Evolutionary conservation across 306 rosid species (phyloP).

Genomic region (Trifolium fragiferum): DNA sequence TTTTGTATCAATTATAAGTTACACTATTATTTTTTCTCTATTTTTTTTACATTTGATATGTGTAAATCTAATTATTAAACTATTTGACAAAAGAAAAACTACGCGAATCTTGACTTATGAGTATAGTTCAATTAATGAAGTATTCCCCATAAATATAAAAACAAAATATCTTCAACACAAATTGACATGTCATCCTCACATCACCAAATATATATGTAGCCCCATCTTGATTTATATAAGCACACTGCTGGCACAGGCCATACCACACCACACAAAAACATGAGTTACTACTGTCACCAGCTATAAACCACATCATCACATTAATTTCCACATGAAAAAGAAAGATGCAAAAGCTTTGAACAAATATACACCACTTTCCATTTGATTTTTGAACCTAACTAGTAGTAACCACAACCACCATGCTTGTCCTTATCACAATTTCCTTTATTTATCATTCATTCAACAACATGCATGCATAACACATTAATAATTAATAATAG

Average conservation of each 20-base stretch:
- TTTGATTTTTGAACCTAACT: slow-evolving; percentile 26
- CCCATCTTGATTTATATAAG: neutral
- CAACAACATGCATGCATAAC: slow-evolving; percentile 8
- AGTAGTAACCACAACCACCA: neutral
- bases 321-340: slow-evolving; percentile 28
- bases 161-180: neutral
- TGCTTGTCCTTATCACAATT: slow-evolving; percentile 24
- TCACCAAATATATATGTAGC: neutral
- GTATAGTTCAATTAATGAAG: neutral
- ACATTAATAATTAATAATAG: neutral
- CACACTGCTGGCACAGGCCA: slow-evolving; percentile 19
- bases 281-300: slow-evolving; percentile 30
- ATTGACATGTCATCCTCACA: neutral
- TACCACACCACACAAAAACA: neutral
- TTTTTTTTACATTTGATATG: no score
- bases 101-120: neutral
- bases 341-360: neutral
- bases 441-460: neutral
- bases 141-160: neutral
- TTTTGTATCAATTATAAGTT: no score
- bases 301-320: slow-evolving; percentile 11
- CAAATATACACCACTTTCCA: slow-evolving; percentile 19
- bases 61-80: no score
- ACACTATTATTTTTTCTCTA: no score
- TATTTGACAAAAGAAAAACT: no score